Evolutionary conservation across 495 filamentous ascomycete genomes (phyloP), one percentile per base, ranked within the genome.

Genomic region (Mytilinidion resinicola): DNA sequence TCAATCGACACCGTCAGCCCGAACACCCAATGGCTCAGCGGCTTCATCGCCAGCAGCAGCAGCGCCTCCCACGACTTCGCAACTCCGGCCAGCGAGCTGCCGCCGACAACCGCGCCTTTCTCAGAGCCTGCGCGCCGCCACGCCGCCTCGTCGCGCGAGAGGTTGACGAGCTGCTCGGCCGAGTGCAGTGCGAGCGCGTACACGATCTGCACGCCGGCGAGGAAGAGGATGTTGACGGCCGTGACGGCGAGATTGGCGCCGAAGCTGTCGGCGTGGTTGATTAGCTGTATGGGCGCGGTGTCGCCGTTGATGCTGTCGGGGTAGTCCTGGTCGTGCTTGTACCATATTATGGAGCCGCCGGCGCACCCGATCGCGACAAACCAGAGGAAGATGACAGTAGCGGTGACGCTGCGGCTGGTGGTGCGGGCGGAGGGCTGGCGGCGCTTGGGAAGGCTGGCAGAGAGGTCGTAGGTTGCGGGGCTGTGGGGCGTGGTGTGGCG

Each of bases 21-120:
- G 53, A 79, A 75, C 1, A 77, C 51, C 76, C 78, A 79, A 64
- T 79, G 76, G 9, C 75, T 61, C 34, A 70, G 56, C 0, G 75
- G 62, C 55, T 80, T 80, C 51, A 74, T 54, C 39, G 61, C 51
- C 51, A 77, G 73, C 35, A 79, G 67, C n/a, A 67, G 51, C 39
- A 74, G 51, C 3, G 70, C 75, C 59, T 76, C 68, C 77, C 77
- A 79, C 19, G 65, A 69, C 0, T 64, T 70, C 48, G 69, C 67
- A 9, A 74, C 76, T 4, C 68, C 68, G 21, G 58, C 50, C 42
- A 77, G 53, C 0, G 74, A 70, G 5, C 52, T 19, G n/a, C 37
- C 36, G n/a, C 39, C 46, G 15, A 61, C 17, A 15, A 56, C 33
- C n/a, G 38, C 44, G 6, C 57, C 57, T 4, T 37, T 33, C n/a